Percentiles rank a stretch among this genome's conserved stretches.
Evolutionary conservation across 805 yeast species (phyloP).

Genomic region (Helenozyma rhizophorensis): DNA sequence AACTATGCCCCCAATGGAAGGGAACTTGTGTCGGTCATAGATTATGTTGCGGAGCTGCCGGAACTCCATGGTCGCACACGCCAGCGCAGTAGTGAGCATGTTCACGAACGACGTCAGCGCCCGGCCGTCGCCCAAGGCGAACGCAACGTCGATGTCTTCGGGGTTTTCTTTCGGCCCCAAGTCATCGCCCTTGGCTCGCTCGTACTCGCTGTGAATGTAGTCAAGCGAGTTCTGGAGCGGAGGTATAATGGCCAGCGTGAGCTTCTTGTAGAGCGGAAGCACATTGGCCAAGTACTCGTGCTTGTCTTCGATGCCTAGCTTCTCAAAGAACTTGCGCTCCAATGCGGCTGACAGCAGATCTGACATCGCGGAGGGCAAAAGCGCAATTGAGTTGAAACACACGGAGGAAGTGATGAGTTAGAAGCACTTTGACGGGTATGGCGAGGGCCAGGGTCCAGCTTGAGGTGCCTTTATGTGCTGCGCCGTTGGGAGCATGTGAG

Average conservation of each 20-base stretch:
- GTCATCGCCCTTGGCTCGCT: neutral
- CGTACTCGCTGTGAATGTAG: constrained; percentile 5
- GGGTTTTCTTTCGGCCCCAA: neutral
- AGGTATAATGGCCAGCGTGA: constrained; percentile 14
- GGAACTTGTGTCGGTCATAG: constrained; percentile 3
- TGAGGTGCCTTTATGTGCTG: no score
- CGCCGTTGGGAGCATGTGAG: no score
- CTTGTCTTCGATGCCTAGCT: constrained; percentile 13
- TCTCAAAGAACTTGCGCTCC: constrained; percentile 8
- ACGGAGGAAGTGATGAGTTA: neutral
- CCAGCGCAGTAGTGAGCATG: constrained; percentile 27
- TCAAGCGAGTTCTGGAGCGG: constrained; percentile 11
- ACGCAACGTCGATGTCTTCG: constrained; percentile 29
- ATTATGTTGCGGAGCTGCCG: constrained; percentile 8
- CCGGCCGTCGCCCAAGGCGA: constrained; percentile 18
- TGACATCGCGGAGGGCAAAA: neutral
- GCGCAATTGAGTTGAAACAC: no score
- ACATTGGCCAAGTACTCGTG: constrained; percentile 8
- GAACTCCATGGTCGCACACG: constrained; percentile 24
- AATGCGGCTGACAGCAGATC: neutral
- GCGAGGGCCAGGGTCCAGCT: no score
- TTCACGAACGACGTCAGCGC: constrained; percentile 25
- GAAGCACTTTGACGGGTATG: no score
- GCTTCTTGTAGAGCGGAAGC: constrained; percentile 12
- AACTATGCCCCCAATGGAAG: neutral